Evolutionary conservation across 495 filamentous ascomycete species (phyloP).

Genomic region (Neurospora cerealis): DNA sequence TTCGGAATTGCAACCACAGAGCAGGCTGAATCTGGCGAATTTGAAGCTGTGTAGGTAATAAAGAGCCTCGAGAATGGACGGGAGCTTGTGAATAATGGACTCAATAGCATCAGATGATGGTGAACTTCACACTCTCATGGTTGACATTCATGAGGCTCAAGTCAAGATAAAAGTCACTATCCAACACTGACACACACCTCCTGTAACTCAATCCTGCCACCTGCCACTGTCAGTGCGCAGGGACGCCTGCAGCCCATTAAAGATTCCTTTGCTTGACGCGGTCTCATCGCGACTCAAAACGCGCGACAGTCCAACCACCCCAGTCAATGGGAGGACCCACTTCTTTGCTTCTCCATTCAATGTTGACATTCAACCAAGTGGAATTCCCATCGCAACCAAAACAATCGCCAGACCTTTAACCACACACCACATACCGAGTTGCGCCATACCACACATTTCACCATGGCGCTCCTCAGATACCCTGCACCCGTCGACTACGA

Average conservation of each 20-base stretch:
- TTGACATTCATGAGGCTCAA: not conserved
- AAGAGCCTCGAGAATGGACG: fast-evolving
- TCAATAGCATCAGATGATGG: not conserved
- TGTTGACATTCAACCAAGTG: not conserved
- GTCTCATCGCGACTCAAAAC: not conserved
- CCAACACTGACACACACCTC: not conserved
- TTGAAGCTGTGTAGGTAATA: not conserved
- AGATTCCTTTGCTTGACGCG: not conserved
- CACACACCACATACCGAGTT: not conserved
- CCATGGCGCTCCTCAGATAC: constrained; percentile 74
- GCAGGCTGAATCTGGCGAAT: not conserved
- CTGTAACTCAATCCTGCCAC: not conserved
- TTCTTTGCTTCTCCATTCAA: not conserved
- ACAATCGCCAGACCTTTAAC: not conserved
- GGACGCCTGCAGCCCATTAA: not conserved
- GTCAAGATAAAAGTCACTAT: not conserved
- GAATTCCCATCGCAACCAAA: not conserved
- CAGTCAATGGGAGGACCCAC: not conserved
- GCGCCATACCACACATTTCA: not conserved
- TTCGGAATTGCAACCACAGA: not conserved
- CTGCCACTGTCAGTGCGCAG: not conserved
- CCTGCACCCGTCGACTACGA: constrained; percentile 72
- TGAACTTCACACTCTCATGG: not conserved
- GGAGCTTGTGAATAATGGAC: no score
- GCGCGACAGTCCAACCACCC: not conserved